These are phyloP conservation scores for Lasiodiplodia sp. DNA, from an alignment of 2,329 filamentous ascomycete genomes.

Conservation along the genomic window DNA sequence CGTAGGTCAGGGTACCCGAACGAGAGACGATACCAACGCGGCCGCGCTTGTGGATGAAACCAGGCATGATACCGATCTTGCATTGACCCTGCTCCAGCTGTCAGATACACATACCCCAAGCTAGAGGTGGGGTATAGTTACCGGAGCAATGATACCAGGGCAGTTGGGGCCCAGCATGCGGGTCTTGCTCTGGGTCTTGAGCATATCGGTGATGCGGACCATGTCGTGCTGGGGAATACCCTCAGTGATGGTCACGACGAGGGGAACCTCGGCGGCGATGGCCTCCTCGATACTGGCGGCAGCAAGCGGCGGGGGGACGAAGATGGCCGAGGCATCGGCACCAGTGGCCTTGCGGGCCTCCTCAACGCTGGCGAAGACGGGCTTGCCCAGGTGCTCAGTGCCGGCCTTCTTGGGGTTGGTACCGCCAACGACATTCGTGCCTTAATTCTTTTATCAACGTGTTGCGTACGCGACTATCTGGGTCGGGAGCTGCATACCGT, in stretches of 20 bases:
- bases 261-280: conserved; percentile 87
- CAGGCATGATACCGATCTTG: conserved; percentile 99
- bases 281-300: conserved; percentile 97
- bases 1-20: conserved; percentile 97
- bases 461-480: conserved; percentile 9
- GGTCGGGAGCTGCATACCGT: conserved; percentile 68
- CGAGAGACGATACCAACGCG: conserved; percentile 98
- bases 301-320: conserved; percentile 92
- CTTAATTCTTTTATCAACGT: conserved; percentile 53
- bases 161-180: conserved; percentile 97
- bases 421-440: conserved; percentile 96
- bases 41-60: conserved; percentile 99
- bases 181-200: conserved; percentile 97
- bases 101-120: conserved; percentile 9
- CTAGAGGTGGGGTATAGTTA: conserved; percentile 43
- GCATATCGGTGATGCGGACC: conserved; percentile 97
- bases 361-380: conserved; percentile 88
- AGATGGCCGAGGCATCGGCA: conserved; percentile 91
- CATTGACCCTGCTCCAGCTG: conserved; percentile 76
- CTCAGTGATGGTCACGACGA: conserved; percentile 93
- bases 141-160: conserved; percentile 90
- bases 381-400: conserved; percentile 83
- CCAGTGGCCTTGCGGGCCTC: conserved; percentile 91
- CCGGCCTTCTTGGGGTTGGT: conserved; percentile 99
- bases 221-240: conserved; percentile 99